Percentiles rank a stretch among this genome's conserved stretches.
Evolutionary conservation across 352 stramenopile species (phyloP).

Genomic region (Pythium guiyangense): DNA sequence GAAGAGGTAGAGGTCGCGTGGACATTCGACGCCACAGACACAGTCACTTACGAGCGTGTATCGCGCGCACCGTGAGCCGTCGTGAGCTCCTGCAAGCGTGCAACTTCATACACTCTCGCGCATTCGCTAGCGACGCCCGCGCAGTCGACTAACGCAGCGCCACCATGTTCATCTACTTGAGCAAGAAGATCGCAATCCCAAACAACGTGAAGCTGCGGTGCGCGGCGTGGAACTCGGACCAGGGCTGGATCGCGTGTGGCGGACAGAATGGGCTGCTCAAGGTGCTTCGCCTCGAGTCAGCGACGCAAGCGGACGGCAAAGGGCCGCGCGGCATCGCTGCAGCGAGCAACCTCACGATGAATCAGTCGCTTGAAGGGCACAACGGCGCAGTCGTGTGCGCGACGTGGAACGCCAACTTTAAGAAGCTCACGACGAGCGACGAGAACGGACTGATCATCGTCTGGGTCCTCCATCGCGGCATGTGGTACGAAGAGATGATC

Average conservation of each 20-base stretch:
- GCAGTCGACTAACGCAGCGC: no score
- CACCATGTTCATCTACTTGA: constrained; percentile 93
- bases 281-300: constrained; percentile 88
- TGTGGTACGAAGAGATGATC: constrained; percentile 97
- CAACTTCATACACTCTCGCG: no score
- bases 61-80: no score
- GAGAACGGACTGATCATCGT: constrained; percentile 95
- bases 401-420: constrained; percentile 93
- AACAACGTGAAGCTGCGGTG: constrained; percentile 91
- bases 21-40: no score
- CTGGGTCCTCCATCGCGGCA: constrained; percentile 91
- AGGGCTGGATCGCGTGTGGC: constrained; percentile 94
- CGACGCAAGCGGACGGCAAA: constrained; percentile 58
- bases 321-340: constrained; percentile 78
- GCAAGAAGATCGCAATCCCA: constrained; percentile 94
- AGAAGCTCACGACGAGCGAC: constrained; percentile 94
- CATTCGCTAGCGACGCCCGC: no score
- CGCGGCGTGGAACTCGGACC: constrained; percentile 90
- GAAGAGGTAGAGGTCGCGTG: no score
- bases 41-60: no score
- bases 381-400: constrained; percentile 87
- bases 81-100: no score
- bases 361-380: constrained; percentile 93
- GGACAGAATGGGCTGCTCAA: constrained; percentile 92
- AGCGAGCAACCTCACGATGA: constrained; percentile 92